These are phyloP conservation scores for Penicillium sp. DNA, from an alignment of 2,329 filamentous ascomycete genomes.

Conservation along the genomic window DNA sequence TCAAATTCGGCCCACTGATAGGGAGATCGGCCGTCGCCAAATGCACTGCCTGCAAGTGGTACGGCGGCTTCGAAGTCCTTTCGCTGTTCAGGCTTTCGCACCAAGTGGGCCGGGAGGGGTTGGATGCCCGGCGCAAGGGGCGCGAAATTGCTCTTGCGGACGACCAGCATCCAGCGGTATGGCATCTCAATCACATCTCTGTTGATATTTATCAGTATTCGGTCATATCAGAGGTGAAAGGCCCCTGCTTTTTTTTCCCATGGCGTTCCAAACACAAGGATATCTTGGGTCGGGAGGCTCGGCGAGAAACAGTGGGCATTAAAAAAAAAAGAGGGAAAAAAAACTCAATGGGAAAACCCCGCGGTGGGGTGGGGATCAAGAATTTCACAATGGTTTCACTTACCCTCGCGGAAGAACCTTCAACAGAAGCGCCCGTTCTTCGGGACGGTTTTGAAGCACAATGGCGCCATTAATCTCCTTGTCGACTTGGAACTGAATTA, in stretches of 20 bases:
- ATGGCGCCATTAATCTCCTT: constrained; percentile 89
- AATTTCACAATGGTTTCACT: constrained; percentile 39
- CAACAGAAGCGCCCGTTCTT: constrained; percentile 76
- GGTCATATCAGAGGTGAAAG: constrained; percentile 6
- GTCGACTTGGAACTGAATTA: constrained; percentile 84
- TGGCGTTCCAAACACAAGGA: not conserved
- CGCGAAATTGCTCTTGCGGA: constrained; percentile 54
- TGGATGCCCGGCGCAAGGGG: constrained; percentile 51
- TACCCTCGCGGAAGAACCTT: constrained; percentile 85
- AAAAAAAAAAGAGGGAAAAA: not conserved
- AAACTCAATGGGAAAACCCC: constrained; percentile 1
- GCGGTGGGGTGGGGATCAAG: constrained; percentile 9
- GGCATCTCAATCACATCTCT: constrained; percentile 65
- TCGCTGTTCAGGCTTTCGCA: constrained; percentile 55
- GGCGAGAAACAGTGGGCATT: not conserved
- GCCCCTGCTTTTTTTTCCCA: not conserved
- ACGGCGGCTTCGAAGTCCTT: constrained; percentile 64
- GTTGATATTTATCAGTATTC: constrained; percentile 39
- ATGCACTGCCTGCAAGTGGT: constrained; percentile 68
- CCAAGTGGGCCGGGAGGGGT: constrained; percentile 52
- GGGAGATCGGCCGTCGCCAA: constrained; percentile 60
- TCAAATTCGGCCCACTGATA: constrained; percentile 82
- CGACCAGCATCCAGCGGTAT: constrained; percentile 54
- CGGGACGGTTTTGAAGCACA: constrained; percentile 78
- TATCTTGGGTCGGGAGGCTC: constrained; percentile 10